phyloP scores from a whole-genome alignment of 345 rosid genomes.

The Anacardium occidentale region DNA sequence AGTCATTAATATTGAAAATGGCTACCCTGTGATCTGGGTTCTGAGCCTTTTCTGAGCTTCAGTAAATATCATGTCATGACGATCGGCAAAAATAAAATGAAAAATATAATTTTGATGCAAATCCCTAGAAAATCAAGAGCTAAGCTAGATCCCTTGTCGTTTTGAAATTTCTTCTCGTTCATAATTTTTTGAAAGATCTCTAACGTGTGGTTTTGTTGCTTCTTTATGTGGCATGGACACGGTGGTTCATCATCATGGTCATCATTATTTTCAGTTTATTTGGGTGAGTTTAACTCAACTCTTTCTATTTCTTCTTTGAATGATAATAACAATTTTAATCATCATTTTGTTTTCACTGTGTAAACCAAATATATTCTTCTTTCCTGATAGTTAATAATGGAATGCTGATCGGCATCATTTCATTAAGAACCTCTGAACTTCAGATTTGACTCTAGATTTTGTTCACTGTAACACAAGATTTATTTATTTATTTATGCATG shows the following conservation, averaged over 20 bases:
- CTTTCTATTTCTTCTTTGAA: neutral
- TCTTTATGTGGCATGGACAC: constrained; percentile 41
- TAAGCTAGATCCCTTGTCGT: constrained; percentile 15
- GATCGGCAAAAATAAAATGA: constrained; percentile 17
- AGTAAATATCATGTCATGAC: neutral
- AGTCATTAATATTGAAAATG: neutral
- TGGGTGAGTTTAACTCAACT: constrained; percentile 52
- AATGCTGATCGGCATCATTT: neutral
- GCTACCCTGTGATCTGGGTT: constrained; percentile 18
- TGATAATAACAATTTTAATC: neutral
- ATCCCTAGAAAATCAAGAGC: constrained; percentile 15
- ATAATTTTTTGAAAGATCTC: constrained; percentile 19
- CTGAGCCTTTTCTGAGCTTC: neutral
- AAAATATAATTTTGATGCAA: constrained; percentile 4
- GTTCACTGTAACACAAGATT: constrained; percentile 18
- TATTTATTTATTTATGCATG: constrained; percentile 18
- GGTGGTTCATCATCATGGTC: constrained; percentile 44
- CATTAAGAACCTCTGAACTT: neutral
- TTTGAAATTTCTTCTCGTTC: constrained; percentile 15
- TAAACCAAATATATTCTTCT: constrained; percentile 10
- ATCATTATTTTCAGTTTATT: constrained; percentile 59
- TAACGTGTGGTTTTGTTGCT: constrained; percentile 33
- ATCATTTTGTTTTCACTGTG: constrained; percentile 30
- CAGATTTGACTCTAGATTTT: constrained; percentile 18
- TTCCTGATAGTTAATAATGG: neutral